Conservation (phyloP, 495 filamentous ascomycete genomes). For the Jackrogersella minutella region DNA sequence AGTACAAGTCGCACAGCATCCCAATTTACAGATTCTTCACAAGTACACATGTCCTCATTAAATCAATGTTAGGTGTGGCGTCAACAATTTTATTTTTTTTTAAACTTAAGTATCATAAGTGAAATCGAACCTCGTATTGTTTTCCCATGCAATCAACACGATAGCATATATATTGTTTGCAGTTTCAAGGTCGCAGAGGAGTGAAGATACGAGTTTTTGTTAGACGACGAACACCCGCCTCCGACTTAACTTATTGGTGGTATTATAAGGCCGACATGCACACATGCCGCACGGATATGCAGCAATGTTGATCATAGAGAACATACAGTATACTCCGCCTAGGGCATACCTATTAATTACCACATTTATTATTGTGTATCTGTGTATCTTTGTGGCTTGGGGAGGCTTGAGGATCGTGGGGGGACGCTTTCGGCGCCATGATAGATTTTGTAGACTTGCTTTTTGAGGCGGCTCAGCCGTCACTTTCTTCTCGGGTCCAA, state of each 20-base stretch:
- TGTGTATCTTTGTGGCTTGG: not conserved
- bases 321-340: slow-evolving; percentile 10
- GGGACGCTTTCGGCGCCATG: not conserved
- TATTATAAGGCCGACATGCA: slow-evolving; percentile 27
- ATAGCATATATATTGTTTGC: not conserved
- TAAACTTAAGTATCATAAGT: not conserved
- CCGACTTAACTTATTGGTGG: slow-evolving; percentile 20
- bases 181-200: not conserved
- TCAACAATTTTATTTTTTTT: too few species aligned
- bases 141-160: not conserved
- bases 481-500: not conserved
- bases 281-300: slow-evolving; percentile 28
- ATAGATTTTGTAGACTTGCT: not conserved
- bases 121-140: slow-evolving; percentile 10
- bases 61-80: too few species aligned
- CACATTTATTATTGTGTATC: too few species aligned
- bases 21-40: too few species aligned
- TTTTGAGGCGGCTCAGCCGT: not conserved
- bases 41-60: too few species aligned
- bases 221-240: slow-evolving; percentile 5
- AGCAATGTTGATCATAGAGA: slow-evolving; percentile 27
- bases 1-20: not conserved
- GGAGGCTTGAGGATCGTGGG: not conserved
- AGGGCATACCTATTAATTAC: not conserved
- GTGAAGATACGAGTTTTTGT: slow-evolving; percentile 31